These are phyloP conservation scores for Pleurozium schreberi DNA, from an alignment of 225 moss, liverwort and hornwort genomes.

Conservation along the genomic window DNA sequence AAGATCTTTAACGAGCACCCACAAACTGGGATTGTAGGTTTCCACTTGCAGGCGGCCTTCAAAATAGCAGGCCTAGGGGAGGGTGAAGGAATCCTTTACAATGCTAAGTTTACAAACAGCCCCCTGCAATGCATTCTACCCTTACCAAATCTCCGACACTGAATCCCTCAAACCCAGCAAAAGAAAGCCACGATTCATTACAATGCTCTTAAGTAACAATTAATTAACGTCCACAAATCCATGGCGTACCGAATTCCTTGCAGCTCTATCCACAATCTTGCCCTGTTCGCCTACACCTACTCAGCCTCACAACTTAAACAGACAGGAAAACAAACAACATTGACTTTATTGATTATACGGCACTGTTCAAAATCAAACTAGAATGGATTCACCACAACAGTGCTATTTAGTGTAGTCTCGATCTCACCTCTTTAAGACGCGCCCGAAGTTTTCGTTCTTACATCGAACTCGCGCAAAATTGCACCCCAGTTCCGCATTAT, in stretches of 20 bases:
- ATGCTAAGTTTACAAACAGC: neutral
- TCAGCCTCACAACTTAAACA: neutral
- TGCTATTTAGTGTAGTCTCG: neutral
- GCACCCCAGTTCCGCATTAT: neutral
- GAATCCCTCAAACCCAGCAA: neutral
- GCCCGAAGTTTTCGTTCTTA: neutral
- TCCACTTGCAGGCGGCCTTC: neutral
- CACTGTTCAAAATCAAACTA: neutral
- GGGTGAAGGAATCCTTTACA: neutral
- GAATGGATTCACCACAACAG: neutral
- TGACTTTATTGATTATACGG: neutral
- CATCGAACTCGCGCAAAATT: neutral
- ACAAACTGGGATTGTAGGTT: neutral
- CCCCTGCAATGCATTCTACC: neutral
- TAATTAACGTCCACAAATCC: neutral
- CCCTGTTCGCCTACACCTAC: neutral
- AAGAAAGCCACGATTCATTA: neutral
- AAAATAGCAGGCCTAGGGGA: too few species aligned
- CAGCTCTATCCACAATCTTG: neutral
- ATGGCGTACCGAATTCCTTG: neutral
- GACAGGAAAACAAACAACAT: neutral
- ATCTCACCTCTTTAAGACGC: neutral
- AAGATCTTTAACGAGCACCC: neutral
- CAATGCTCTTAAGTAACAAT: neutral
- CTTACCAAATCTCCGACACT: neutral